phyloP scores from a whole-genome alignment of 345 rosid genomes.

The Balakata baccata region DNA sequence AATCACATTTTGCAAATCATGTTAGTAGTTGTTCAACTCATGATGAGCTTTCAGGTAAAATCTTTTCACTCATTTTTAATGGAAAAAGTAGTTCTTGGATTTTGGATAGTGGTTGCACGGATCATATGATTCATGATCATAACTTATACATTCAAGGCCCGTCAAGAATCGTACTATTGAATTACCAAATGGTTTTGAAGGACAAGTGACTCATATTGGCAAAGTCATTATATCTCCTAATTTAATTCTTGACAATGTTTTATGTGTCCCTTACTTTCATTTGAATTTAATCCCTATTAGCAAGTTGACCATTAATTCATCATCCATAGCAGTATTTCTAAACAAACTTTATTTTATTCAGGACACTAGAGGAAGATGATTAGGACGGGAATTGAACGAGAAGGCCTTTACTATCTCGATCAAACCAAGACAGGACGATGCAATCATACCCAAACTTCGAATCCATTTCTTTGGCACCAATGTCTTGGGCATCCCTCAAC shows the following conservation, averaged over 20 bases:
- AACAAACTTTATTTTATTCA: not conserved
- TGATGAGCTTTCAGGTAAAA: not conserved
- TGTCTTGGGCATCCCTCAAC: not conserved
- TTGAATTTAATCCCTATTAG: no score
- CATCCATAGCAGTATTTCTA: not conserved
- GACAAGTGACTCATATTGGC: no score
- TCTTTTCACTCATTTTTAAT: not conserved
- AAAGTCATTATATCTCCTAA: no score
- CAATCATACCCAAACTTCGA: not conserved
- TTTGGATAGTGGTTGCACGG: no score
- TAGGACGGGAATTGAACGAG: not conserved
- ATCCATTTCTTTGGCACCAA: not conserved
- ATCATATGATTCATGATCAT: no score
- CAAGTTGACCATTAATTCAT: no score
- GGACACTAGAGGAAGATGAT: slow-evolving; percentile 3
- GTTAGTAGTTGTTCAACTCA: not conserved
- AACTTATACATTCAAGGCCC: no score
- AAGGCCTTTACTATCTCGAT: not conserved
- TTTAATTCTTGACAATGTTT: no score
- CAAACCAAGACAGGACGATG: not conserved
- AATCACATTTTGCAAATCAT: not conserved
- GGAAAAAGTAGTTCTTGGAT: not conserved
- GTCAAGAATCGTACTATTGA: no score
- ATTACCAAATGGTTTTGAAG: no score
- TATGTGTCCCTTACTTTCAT: no score